These are phyloP conservation scores for Pythium rishiriense DNA, from an alignment of 352 stramenopile genomes.

Conservation along the genomic window DNA sequence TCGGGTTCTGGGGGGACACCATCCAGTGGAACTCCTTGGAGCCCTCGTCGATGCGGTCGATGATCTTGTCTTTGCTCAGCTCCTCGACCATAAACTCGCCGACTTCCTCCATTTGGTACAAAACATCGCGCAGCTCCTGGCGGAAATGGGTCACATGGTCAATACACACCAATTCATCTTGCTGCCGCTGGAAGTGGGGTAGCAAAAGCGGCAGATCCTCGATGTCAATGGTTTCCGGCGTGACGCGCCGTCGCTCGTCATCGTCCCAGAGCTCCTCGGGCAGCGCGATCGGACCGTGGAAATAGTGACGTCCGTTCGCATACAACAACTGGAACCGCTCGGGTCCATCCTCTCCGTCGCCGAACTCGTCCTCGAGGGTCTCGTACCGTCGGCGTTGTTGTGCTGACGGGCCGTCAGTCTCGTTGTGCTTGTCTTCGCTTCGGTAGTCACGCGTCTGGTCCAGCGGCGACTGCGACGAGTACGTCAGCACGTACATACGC, in stretches of 20 bases:
- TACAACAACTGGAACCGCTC: constrained; percentile 51
- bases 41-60: constrained; percentile 45
- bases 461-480: constrained; percentile 29
- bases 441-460: constrained; percentile 33
- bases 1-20: constrained; percentile 38
- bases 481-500: constrained; percentile 63
- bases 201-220: constrained; percentile 47
- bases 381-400: constrained; percentile 10
- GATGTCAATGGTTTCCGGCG: constrained; percentile 21
- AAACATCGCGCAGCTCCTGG: constrained; percentile 45
- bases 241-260: neutral
- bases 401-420: constrained; percentile 4
- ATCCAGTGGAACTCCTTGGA: constrained; percentile 57
- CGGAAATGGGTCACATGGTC: constrained; percentile 46
- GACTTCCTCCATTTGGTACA: constrained; percentile 73
- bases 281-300: constrained; percentile 48
- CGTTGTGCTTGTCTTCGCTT: constrained; percentile 12
- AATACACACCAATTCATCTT: constrained; percentile 44
- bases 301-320: constrained; percentile 56
- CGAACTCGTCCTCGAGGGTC: constrained; percentile 8
- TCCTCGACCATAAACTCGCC: constrained; percentile 71
- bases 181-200: constrained; percentile 53
- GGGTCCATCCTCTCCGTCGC: constrained; percentile 4
- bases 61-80: constrained; percentile 57
- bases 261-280: constrained; percentile 30